Evolutionary conservation across 257 asterid genomes (phyloP).

Genomic region (Echium plantagineum): DNA sequence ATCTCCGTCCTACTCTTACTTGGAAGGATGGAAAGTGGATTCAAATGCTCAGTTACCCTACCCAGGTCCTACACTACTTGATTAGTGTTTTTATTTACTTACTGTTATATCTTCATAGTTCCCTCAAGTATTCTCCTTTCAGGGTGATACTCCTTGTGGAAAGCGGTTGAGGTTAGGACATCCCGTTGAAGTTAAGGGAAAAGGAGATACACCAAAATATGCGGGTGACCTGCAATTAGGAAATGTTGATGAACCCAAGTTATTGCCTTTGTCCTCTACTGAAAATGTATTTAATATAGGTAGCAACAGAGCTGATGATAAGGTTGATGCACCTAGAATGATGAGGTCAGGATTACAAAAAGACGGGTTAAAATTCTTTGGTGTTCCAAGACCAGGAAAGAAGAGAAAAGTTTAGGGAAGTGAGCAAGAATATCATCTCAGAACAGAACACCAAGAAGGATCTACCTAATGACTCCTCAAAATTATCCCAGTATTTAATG

Average conservation of each 20-base stretch:
- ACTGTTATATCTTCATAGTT: not conserved
- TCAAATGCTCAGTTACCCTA: too few relatives aligned
- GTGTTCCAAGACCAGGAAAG: constrained; percentile 92
- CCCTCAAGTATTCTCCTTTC: constrained; percentile 11
- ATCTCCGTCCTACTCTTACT: too few relatives aligned
- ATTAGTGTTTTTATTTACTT: too few relatives aligned
- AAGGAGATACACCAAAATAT: too few relatives aligned
- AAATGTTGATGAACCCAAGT: constrained; percentile 31
- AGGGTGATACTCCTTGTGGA: constrained; percentile 83
- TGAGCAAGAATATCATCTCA: constrained; percentile 78
- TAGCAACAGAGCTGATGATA: constrained; percentile 30
- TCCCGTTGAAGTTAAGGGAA: constrained; percentile 7
- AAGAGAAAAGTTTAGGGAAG: constrained; percentile 94
- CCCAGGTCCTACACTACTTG: not conserved
- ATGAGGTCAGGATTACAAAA: constrained; percentile 68
- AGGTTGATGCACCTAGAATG: constrained; percentile 37
- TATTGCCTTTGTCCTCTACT: too few relatives aligned
- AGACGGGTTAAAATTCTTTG: constrained; percentile 74
- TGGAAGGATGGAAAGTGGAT: too few relatives aligned
- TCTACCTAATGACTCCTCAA: constrained; percentile 41
- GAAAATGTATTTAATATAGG: constrained; percentile 44
- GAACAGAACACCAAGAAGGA: constrained; percentile 34
- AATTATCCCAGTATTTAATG: constrained; percentile 30
- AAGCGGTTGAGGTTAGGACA: constrained; percentile 60
- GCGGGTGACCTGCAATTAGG: not conserved